Evolutionary conservation across 768 basidiomycete genomes (phyloP).

Genomic region (Albatrellus ellisii): DNA sequence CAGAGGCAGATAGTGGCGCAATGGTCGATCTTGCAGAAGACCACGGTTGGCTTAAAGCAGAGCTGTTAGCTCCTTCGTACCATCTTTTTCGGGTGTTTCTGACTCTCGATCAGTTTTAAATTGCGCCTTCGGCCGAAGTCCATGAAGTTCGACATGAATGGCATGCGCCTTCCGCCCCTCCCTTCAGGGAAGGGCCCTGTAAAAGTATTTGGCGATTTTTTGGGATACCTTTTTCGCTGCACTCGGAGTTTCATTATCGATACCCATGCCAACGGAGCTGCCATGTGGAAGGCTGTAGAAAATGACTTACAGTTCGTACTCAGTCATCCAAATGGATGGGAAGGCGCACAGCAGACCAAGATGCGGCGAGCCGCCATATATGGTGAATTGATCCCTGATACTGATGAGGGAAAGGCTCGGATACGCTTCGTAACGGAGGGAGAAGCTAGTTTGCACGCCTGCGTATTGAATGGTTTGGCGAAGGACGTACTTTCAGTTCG

Average conservation of each 20-base stretch:
- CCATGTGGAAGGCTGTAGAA: constrained; percentile 61
- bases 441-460: constrained; percentile 74
- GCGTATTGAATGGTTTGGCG: constrained; percentile 65
- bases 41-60: constrained; percentile 62
- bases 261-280: constrained; percentile 66
- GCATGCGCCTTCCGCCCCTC: constrained; percentile 60
- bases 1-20: constrained; percentile 56
- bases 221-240: constrained; percentile 61
- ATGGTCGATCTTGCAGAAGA: constrained; percentile 58
- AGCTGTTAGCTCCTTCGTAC: constrained; percentile 41
- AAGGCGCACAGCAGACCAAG: constrained; percentile 62
- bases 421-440: constrained; percentile 78
- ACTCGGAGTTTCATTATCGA: constrained; percentile 66
- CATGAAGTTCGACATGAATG: constrained; percentile 77
- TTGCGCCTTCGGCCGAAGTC: constrained; percentile 63
- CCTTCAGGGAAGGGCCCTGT: constrained; percentile 57
- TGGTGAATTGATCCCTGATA: constrained; percentile 63
- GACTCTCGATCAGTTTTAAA: constrained; percentile 44
- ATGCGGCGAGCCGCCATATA: constrained; percentile 65
- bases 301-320: constrained; percentile 59
- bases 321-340: constrained; percentile 78
- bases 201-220: constrained; percentile 70
- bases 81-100: background rate
- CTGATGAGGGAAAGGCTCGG: constrained; percentile 55
- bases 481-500: constrained; percentile 63